Conservation (phyloP, 345 rosid species). For the Geranium brycei region DNA sequence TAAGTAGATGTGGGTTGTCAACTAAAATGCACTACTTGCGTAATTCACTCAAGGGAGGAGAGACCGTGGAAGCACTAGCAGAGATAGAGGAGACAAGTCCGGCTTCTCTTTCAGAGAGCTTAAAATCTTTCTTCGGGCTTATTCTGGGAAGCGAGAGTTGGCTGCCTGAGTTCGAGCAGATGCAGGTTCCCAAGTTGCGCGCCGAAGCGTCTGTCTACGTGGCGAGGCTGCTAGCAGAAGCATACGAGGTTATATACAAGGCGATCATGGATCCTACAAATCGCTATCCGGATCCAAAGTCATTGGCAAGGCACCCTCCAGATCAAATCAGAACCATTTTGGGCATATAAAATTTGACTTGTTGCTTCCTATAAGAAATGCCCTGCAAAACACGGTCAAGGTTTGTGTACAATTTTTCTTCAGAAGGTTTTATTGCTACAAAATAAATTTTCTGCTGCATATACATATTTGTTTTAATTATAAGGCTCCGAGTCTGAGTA, state of each 20-base stretch:
- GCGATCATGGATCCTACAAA: slow-evolving; percentile 67
- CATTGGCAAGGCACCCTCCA: slow-evolving; percentile 89
- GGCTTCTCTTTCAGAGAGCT: slow-evolving; percentile 49
- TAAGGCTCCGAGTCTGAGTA: too few species aligned
- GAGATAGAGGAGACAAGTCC: slow-evolving; percentile 61
- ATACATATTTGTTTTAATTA: too few species aligned
- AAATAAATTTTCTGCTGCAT: too few species aligned
- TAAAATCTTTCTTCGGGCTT: slow-evolving; percentile 76
- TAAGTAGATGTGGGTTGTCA: slow-evolving; percentile 53
- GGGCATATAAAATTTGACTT: slow-evolving; percentile 42
- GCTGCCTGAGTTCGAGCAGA: slow-evolving; percentile 81
- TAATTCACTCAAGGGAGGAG: slow-evolving; percentile 23
- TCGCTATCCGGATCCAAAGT: slow-evolving; percentile 63
- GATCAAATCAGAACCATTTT: slow-evolving; percentile 86
- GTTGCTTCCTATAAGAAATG: too few species aligned
- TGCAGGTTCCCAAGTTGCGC: slow-evolving; percentile 87
- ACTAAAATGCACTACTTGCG: slow-evolving; percentile 56
- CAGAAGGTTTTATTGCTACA: too few species aligned
- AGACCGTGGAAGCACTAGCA: slow-evolving; percentile 22
- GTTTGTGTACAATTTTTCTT: too few species aligned
- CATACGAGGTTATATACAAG: slow-evolving; percentile 58
- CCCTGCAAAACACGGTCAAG: too few species aligned
- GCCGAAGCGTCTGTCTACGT: slow-evolving; percentile 61
- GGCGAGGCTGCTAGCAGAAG: slow-evolving; percentile 65
- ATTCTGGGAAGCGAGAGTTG: slow-evolving; percentile 74